phyloP scores from a whole-genome alignment of 116 monocot species.

The Posidonia oceanica region DNA sequence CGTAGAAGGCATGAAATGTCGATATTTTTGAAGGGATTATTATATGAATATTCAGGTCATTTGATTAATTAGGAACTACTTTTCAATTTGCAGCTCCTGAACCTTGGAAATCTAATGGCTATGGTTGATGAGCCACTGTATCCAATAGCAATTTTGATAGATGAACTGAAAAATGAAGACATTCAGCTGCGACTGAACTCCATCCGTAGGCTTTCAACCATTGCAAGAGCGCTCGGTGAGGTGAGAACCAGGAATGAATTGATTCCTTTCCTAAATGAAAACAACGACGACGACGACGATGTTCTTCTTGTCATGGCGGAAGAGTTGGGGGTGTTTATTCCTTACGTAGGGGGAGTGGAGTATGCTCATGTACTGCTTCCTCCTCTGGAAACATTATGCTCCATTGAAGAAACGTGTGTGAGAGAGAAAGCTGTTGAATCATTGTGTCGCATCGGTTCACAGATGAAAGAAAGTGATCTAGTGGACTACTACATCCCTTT shows the following conservation, averaged over 20 bases:
- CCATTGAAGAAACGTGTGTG: constrained; percentile 92
- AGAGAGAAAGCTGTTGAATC: constrained; percentile 88
- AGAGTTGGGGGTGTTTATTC: constrained; percentile 80
- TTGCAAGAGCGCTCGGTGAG: constrained; percentile 93
- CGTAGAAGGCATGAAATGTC: too few relatives aligned
- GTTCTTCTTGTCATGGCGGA: constrained; percentile 96
- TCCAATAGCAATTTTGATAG: constrained; percentile 87
- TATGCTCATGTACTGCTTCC: constrained; percentile 77
- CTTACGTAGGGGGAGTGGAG: constrained; percentile 85
- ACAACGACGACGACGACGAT: constrained; percentile 95
- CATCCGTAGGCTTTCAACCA: constrained; percentile 79
- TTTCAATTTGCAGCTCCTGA: constrained; percentile 6
- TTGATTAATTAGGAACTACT: too few relatives aligned
- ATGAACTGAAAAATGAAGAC: constrained; percentile 94
- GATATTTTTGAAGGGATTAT: too few relatives aligned
- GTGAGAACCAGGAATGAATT: constrained; percentile 90
- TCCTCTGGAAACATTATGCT: constrained; percentile 76
- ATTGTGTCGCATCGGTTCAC: constrained; percentile 70
- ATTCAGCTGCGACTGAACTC: constrained; percentile 87
- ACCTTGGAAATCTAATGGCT: constrained; percentile 33
- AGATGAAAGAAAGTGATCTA: constrained; percentile 87
- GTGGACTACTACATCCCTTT: constrained; percentile 73
- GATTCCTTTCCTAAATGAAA: constrained; percentile 89
- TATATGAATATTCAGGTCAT: too few relatives aligned
- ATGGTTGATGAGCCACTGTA: constrained; percentile 81